phyloP scores from a whole-genome alignment of 352 stramenopile genomes.

The Phytophthora cactorum region DNA sequence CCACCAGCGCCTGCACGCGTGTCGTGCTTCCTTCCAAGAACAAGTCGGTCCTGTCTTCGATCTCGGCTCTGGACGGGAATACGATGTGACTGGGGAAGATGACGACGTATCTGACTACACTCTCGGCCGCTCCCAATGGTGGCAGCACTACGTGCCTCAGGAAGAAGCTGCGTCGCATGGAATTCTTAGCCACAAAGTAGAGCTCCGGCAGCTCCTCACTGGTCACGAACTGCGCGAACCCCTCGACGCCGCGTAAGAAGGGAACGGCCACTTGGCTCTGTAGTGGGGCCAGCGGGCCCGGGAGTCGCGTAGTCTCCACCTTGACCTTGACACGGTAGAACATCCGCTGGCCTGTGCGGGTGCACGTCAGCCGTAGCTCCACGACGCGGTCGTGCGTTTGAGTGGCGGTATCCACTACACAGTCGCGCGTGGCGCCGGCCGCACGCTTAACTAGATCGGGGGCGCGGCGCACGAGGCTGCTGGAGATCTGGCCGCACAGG shows the following conservation, averaged over 20 bases:
- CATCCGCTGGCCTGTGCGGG: conserved; percentile 58
- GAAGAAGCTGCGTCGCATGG: conserved; percentile 71
- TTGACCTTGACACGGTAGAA: conserved; percentile 75
- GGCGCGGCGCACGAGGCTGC: conserved; percentile 79
- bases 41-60: conserved; percentile 76
- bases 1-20: conserved; percentile 73
- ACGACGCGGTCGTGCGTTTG: conserved; percentile 60
- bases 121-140: conserved; percentile 66
- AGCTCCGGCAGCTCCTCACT: conserved; percentile 85
- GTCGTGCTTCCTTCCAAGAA: conserved; percentile 79
- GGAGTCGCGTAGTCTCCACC: conserved; percentile 59
- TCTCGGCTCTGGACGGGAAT: conserved; percentile 80
- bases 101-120: conserved; percentile 74
- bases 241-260: conserved; percentile 71
- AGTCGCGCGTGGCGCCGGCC: conserved; percentile 68
- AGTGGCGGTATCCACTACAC: conserved; percentile 61
- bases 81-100: conserved; percentile 81
- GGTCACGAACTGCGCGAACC: conserved; percentile 77
- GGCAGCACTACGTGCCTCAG: conserved; percentile 74
- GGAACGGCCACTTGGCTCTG: conserved; percentile 66
- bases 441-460: conserved; percentile 79
- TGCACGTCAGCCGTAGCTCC: conserved; percentile 65
- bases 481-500: conserved; percentile 65
- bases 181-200: conserved; percentile 88
- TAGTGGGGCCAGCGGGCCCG: conserved; percentile 54